Evolutionary conservation across 257 asterid species (phyloP).

Genomic region (Penstemon barbatus): DNA sequence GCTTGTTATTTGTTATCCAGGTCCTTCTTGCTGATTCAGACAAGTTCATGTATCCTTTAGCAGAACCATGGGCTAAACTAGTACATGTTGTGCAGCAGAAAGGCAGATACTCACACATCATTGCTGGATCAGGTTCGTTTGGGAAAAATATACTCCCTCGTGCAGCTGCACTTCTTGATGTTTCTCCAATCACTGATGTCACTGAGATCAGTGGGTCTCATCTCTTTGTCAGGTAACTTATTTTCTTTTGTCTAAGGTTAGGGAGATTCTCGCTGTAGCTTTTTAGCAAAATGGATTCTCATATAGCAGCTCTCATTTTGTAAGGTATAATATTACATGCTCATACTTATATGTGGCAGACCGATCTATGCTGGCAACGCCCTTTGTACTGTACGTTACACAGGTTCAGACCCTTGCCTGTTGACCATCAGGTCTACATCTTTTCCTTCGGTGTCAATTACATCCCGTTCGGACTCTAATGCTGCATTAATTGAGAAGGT

Average conservation of each 20-base stretch:
- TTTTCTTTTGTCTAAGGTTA: slow-evolving; percentile 4
- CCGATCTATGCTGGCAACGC: slow-evolving; percentile 99
- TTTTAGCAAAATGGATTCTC: neutral
- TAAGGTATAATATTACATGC: neutral
- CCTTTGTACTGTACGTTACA: slow-evolving; percentile 78
- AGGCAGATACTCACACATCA: slow-evolving; percentile 76
- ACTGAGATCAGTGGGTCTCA: slow-evolving; percentile 60
- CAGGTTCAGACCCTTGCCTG: slow-evolving; percentile 87
- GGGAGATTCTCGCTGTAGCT: neutral
- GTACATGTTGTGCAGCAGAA: slow-evolving; percentile 73
- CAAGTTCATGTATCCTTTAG: slow-evolving; percentile 65
- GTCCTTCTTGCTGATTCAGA: slow-evolving; percentile 94
- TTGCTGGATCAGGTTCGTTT: slow-evolving; percentile 82
- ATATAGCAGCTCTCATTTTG: slow-evolving; percentile 18
- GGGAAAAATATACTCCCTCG: slow-evolving; percentile 94
- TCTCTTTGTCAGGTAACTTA: slow-evolving; percentile 74
- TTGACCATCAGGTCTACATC: slow-evolving; percentile 89
- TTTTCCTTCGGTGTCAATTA: slow-evolving; percentile 46
- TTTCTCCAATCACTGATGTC: slow-evolving; percentile 93
- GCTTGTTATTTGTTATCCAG: slow-evolving; percentile 37
- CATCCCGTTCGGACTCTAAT: slow-evolving; percentile 46
- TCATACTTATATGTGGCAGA: slow-evolving; percentile 50
- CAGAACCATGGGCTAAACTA: slow-evolving; percentile 94
- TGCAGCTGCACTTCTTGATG: slow-evolving; percentile 92
- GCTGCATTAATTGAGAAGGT: slow-evolving; percentile 65